Percentiles rank a stretch among this genome's conserved stretches.
phyloP scores from a whole-genome alignment of 768 basidiomycete genomes.

The Tubosaeta sp. region DNA sequence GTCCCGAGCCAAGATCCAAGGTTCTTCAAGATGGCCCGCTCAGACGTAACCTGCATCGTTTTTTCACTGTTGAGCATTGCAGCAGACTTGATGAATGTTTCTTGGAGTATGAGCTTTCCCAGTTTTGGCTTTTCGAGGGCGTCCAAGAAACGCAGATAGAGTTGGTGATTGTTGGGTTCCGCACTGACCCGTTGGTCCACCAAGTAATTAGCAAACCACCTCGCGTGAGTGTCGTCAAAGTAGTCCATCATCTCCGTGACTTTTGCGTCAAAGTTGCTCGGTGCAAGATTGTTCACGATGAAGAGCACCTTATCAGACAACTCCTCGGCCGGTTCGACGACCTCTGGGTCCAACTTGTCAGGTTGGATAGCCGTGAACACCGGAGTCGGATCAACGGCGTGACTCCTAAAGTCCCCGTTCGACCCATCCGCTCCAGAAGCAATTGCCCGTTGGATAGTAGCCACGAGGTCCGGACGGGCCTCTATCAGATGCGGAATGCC shows the following conservation, averaged over 20 bases:
- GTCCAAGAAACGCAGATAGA: slow-evolving; percentile 93
- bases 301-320: slow-evolving; percentile 92
- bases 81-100: slow-evolving; percentile 87
- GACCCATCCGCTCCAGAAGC: slow-evolving; percentile 45
- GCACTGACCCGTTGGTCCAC: slow-evolving; percentile 94
- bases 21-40: slow-evolving; percentile 87
- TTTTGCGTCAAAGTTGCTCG: slow-evolving; percentile 88
- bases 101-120: slow-evolving; percentile 80
- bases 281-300: slow-evolving; percentile 96
- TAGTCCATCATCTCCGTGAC: slow-evolving; percentile 79
- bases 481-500: slow-evolving; percentile 85
- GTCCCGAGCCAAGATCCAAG: slow-evolving; percentile 93
- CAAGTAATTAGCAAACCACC: slow-evolving; percentile 98
- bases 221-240: slow-evolving; percentile 78
- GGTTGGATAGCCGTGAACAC: slow-evolving; percentile 78
- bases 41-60: slow-evolving; percentile 78
- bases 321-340: slow-evolving; percentile 75
- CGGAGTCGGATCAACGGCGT: slow-evolving; percentile 41
- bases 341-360: slow-evolving; percentile 57
- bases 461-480: slow-evolving; percentile 74
- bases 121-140: slow-evolving; percentile 66
- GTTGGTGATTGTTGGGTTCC: slow-evolving; percentile 94
- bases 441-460: slow-evolving; percentile 67
- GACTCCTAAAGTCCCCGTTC: slow-evolving; percentile 37
- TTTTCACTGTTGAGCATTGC: slow-evolving; percentile 87